Evolutionary conservation across 148 eudicot genomes (phyloP).

Genomic region (Chenopodium quinoa): DNA sequence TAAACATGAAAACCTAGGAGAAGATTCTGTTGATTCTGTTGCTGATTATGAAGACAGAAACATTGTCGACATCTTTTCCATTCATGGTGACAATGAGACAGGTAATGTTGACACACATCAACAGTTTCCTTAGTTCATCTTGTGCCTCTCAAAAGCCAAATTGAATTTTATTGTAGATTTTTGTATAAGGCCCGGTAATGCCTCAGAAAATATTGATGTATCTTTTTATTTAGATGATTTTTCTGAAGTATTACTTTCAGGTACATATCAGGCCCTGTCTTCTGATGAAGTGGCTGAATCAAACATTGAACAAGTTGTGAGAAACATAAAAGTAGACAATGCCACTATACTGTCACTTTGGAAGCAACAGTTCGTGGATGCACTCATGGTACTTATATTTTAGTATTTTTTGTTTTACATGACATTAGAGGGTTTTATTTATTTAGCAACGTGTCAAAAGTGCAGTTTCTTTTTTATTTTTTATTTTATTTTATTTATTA

Average conservation of each 20-base stretch:
- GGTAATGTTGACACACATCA: constrained; percentile 33
- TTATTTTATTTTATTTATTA: too few relatives aligned
- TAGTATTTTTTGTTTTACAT: too few relatives aligned
- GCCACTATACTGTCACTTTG: constrained; percentile 45
- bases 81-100: constrained; percentile 51
- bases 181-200: neutral
- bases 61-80: constrained; percentile 56
- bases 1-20: constrained; percentile 23
- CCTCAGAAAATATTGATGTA: neutral
- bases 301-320: constrained; percentile 28
- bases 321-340: constrained; percentile 22
- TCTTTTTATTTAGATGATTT: neutral
- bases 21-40: constrained; percentile 35
- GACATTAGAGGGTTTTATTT: too few relatives aligned
- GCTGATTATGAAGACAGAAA: constrained; percentile 33
- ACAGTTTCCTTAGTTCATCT: neutral
- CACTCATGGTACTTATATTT: constrained; percentile 49
- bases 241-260: constrained; percentile 40
- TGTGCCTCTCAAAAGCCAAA: neutral
- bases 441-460: too few relatives aligned
- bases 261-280: constrained; percentile 47
- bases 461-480: too few relatives aligned
- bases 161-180: neutral
- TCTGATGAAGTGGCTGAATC: constrained; percentile 37
- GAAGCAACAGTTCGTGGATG: constrained; percentile 80